Conservation (phyloP, 495 filamentous ascomycete species). For the Stereocaulon alpinum region DNA sequence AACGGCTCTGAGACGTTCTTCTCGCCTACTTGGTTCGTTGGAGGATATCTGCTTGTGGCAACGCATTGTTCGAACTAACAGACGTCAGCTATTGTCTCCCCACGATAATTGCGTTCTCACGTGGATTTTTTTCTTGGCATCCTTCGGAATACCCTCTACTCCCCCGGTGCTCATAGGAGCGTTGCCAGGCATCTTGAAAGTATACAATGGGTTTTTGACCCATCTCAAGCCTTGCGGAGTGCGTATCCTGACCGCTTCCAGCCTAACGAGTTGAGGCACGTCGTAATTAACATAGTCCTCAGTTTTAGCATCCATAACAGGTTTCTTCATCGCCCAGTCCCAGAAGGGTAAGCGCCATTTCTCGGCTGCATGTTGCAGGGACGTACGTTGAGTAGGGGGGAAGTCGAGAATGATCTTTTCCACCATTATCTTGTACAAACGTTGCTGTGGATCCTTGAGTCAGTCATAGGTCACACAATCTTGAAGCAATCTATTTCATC, state of each 20-base stretch:
- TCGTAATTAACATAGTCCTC: neutral
- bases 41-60: neutral
- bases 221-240: neutral
- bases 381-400: neutral
- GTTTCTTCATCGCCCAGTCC: neutral
- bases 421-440: neutral
- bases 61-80: neutral
- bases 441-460: neutral
- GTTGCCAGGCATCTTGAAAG: neutral
- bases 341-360: constrained; percentile 1
- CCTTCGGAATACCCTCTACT: neutral
- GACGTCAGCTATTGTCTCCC: neutral
- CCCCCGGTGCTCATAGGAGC: neutral
- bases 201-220: neutral
- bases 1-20: neutral
- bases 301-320: too few relatives aligned
- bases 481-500: neutral
- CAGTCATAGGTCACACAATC: neutral
- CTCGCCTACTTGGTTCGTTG: neutral
- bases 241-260: neutral
- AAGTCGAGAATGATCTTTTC: neutral
- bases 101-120: neutral
- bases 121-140: neutral
- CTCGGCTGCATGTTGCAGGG: neutral
- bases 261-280: neutral